A percentile compares a stretch with the other conserved stretches of the same genome.
These are phyloP conservation scores for Passiflora organensis DNA, from an alignment of 345 rosid genomes.

Conservation along the genomic window DNA sequence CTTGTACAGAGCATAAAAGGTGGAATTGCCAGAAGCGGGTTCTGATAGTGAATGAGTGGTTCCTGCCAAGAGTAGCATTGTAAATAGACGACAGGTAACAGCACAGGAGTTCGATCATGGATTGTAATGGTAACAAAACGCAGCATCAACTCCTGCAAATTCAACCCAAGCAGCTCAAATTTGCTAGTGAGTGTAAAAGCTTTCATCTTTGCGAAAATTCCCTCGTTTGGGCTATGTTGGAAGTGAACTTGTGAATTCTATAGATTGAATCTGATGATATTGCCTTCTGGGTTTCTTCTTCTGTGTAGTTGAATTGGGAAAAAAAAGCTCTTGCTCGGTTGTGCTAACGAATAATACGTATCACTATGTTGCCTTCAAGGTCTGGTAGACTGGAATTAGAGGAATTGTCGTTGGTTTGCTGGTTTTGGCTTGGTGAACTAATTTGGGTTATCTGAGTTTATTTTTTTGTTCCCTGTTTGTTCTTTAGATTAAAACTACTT, in stretches of 20 bases:
- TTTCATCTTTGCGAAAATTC: not conserved
- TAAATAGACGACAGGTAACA: not conserved
- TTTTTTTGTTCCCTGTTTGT: constrained; percentile 15
- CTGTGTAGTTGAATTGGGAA: constrained; percentile 71
- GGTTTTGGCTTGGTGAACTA: not conserved
- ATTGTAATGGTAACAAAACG: too few relatives aligned
- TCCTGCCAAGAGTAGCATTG: too few relatives aligned
- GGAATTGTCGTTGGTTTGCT: not conserved
- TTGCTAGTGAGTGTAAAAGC: constrained; percentile 43
- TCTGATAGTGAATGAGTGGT: too few relatives aligned
- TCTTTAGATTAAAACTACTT: constrained; percentile 81
- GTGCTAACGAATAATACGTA: constrained; percentile 53
- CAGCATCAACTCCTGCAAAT: constrained; percentile 63
- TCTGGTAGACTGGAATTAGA: constrained; percentile 15
- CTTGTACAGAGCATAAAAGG: too few relatives aligned
- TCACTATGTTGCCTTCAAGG: constrained; percentile 87
- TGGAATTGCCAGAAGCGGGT: too few relatives aligned
- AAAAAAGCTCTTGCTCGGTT: constrained; percentile 74
- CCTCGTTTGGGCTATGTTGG: not conserved
- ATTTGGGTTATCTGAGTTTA: not conserved
- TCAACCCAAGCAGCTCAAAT: constrained; percentile 71
- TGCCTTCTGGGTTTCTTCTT: too few relatives aligned
- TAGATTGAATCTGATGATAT: too few relatives aligned
- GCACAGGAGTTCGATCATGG: constrained; percentile 29
- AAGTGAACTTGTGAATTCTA: not conserved